Base-by-base conservation (phyloP, 1,284 basidiomycete species). In the Mycosarcoma mackinlayi region DNA sequence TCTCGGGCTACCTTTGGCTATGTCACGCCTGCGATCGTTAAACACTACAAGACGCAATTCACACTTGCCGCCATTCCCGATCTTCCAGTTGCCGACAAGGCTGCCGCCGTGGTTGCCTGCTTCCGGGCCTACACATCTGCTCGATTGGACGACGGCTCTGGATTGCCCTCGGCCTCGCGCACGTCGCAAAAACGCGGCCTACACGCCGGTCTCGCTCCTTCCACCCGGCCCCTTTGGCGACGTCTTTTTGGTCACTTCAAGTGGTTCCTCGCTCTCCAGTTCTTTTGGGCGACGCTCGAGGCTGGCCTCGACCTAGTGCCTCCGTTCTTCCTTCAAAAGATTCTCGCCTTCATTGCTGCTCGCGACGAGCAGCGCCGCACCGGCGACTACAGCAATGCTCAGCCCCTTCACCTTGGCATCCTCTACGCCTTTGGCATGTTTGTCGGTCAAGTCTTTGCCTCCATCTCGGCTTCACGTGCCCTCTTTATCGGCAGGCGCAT, bases 391-490 rank as follows among this genome's bases (percentile, higher is more conserved):
- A 42, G 48, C 3, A 44, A 53, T 18, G 58, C 49, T 9, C 57
- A 64, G 25, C 85, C 86, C 0, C 60, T 77, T 0, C 86, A 87
- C 61, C 84, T 87, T 45, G 85, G 86, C 4, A 75, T 86, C 0
- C 79, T 86, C 2, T 88, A 86, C 63, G 84, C 86, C 3, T 81
- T 80, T 16, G 84, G 85, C 56, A 85, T 87, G 84, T 84, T 84
- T 38, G 56, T 83, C 4, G 84, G 85, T 19, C 85, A 86, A 62
- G 68, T 84, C 27, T 64, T 85, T 11, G 79, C 80, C 10, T 80
- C 83, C 8, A 65, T 84, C 25, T 79, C 78, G 1, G 80, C 83
- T 35, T 84, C 83, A n/a, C 85, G 85, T 61, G 79, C 82, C 0
- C 81, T 87, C 4, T 84, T 84, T 75, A 80, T 85, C 27, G 87